These are phyloP conservation scores for Gossypium raimondii DNA, from an alignment of 345 rosid species.

Conservation along the genomic window DNA sequence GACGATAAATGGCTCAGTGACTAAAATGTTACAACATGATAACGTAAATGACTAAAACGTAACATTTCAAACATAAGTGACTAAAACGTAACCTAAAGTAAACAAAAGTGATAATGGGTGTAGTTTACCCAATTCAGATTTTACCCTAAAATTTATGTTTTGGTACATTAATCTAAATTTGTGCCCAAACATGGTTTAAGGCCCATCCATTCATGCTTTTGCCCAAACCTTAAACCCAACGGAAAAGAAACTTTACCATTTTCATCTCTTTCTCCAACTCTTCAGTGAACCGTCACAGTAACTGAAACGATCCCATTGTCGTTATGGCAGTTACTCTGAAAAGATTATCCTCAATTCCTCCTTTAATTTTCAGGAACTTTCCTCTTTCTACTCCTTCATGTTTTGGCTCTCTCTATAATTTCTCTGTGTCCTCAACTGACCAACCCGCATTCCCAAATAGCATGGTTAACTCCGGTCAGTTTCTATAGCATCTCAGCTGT, in stretches of 20 bases:
- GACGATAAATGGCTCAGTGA: too few relatives aligned
- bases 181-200: neutral
- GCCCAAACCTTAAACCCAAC: neutral
- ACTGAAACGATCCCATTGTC: neutral
- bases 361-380: neutral
- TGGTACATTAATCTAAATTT: too few relatives aligned
- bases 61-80: too few relatives aligned
- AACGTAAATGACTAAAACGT: too few relatives aligned
- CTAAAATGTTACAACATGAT: too few relatives aligned
- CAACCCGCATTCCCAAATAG: neutral
- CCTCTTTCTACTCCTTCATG: neutral
- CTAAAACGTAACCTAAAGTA: too few relatives aligned
- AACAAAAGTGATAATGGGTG: too few relatives aligned
- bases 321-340: slow-evolving; percentile 10
- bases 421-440: slow-evolving; percentile 11
- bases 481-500: neutral
- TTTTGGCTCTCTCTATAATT: neutral
- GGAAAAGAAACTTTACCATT: neutral
- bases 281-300: neutral
- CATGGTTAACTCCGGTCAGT: neutral
- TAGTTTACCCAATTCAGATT: too few relatives aligned
- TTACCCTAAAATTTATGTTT: neutral
- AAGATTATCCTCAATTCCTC: neutral
- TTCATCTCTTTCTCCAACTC: neutral
- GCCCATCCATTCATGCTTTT: neutral